These are phyloP conservation scores for Somion occarium DNA, from an alignment of 1,284 basidiomycete genomes.

Conservation along the genomic window DNA sequence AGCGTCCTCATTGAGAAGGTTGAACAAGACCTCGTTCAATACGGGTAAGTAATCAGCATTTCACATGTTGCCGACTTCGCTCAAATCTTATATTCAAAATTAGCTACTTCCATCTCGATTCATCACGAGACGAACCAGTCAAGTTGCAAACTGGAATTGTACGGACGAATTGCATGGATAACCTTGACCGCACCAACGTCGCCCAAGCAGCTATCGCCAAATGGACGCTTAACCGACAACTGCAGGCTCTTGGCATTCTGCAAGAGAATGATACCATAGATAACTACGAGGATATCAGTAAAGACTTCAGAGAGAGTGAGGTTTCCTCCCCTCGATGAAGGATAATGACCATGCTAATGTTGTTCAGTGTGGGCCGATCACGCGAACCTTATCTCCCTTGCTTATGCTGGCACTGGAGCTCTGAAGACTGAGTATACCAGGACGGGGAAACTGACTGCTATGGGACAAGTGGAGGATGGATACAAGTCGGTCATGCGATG, in stretches of 20 bases:
- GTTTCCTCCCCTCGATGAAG: slow-evolving; percentile 24
- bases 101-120: slow-evolving; percentile 74
- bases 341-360: too few species aligned
- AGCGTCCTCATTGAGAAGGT: slow-evolving; percentile 78
- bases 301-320: slow-evolving; percentile 86
- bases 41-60: too few species aligned
- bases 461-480: slow-evolving; percentile 83
- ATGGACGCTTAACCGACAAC: slow-evolving; percentile 79
- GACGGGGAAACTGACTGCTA: slow-evolving; percentile 84
- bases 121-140: slow-evolving; percentile 40
- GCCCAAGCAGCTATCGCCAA: slow-evolving; percentile 88
- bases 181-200: slow-evolving; percentile 95
- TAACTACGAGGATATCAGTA: slow-evolving; percentile 73
- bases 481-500: slow-evolving; percentile 87
- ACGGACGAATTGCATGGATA: slow-evolving; percentile 93
- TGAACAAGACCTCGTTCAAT: slow-evolving; percentile 64
- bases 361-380: slow-evolving; percentile 96
- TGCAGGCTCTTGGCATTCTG: slow-evolving; percentile 70
- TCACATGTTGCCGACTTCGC: slow-evolving; percentile 30
- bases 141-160: slow-evolving; percentile 64
- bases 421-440: slow-evolving; percentile 97
- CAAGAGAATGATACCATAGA: slow-evolving; percentile 68
- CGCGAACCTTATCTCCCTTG: slow-evolving; percentile 86
- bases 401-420: slow-evolving; percentile 94
- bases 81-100: neutral